Base-by-base conservation (phyloP, 768 basidiomycete genomes). In the Leccinum sublutescens region DNA sequence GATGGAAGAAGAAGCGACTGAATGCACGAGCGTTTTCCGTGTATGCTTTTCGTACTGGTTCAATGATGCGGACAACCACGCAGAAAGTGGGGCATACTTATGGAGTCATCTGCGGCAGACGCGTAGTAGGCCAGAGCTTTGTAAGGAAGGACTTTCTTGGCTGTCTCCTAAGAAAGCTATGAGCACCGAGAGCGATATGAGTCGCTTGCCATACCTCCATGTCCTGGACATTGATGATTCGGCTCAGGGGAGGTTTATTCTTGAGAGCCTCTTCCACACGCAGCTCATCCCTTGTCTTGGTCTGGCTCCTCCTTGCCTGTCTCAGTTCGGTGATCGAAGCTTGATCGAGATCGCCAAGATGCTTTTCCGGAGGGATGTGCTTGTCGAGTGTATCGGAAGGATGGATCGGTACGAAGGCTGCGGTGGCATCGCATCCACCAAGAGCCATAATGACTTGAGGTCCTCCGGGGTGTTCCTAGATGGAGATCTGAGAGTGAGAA, bases 101-200 rank as follows among this genome's bases (percentile, higher is more conserved):
- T 82, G 67, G 89, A 87, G 67, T 95, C 93, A 67, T 97, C 95
- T 1, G 92, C 80, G 10, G 91, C 89, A 23, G 93, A 94, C 6
- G 85, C 83, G 73, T 95, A 95, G 73, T 94, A 95, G 3, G 92
- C 86, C 67, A 85, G 79, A 1, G 92, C 92, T 63, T 86, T 89
- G 67, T 85, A 79, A 4, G 86, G 84, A 57, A 98, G 79, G 3
- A 89, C 78, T 54, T 84, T 81, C 66, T 82, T 83, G 9, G 94
- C 94, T 21, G 91, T 82, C 29, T 79, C 78, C 91, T 92, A 31
- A n/a, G 15, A 11, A 5, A 40, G 50, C 40, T 1, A 15, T 5
- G 25, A 21, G 59, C 5, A 40, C 40, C 47, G 34, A 36, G 50
- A 40, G 21, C 36, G 36, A 52, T 33, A 29, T 11, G 49, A 38